Evolutionary conservation across 768 basidiomycete genomes (phyloP).

Genomic region (Tremella fuciformis): DNA sequence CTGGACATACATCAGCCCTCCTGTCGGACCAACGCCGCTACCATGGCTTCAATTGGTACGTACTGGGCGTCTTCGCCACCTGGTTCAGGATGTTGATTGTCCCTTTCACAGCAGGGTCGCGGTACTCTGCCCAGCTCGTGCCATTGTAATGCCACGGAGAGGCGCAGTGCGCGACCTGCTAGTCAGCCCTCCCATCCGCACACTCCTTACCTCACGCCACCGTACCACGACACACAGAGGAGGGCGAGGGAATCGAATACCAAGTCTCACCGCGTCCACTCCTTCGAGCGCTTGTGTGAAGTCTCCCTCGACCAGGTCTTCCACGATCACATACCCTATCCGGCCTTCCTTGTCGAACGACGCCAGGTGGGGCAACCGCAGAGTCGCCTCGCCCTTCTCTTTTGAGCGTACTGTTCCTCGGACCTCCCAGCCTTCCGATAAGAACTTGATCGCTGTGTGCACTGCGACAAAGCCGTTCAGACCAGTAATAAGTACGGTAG

Average conservation of each 20-base stretch:
- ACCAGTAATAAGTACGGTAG: constrained; percentile 42
- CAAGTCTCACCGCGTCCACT: constrained; percentile 31
- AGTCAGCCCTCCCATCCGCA: neutral
- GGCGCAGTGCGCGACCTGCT: constrained; percentile 31
- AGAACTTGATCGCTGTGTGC: constrained; percentile 40
- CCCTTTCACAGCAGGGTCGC: constrained; percentile 35
- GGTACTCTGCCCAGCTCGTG: constrained; percentile 29
- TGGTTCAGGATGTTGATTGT: constrained; percentile 35
- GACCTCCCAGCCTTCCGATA: constrained; percentile 41
- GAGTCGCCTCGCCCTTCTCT: constrained; percentile 28
- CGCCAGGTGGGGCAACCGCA: constrained; percentile 25
- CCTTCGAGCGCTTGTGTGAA: constrained; percentile 37
- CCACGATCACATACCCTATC: constrained; percentile 30
- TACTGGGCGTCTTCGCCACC: constrained; percentile 32
- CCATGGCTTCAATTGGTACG: too few species aligned
- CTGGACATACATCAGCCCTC: constrained; percentile 5
- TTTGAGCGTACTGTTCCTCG: constrained; percentile 44
- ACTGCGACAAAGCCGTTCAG: constrained; percentile 41
- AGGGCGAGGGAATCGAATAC: neutral
- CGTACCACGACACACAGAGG: too few species aligned
- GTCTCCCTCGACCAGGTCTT: constrained; percentile 39
- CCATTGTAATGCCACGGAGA: constrained; percentile 34
- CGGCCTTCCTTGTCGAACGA: constrained; percentile 22
- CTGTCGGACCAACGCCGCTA: too few species aligned
- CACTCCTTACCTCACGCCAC: too few species aligned